Percentiles rank a stretch among this genome's conserved stretches.
phyloP scores from a whole-genome alignment of 352 stramenopile species.

The Phytophthora nicotianae region DNA sequence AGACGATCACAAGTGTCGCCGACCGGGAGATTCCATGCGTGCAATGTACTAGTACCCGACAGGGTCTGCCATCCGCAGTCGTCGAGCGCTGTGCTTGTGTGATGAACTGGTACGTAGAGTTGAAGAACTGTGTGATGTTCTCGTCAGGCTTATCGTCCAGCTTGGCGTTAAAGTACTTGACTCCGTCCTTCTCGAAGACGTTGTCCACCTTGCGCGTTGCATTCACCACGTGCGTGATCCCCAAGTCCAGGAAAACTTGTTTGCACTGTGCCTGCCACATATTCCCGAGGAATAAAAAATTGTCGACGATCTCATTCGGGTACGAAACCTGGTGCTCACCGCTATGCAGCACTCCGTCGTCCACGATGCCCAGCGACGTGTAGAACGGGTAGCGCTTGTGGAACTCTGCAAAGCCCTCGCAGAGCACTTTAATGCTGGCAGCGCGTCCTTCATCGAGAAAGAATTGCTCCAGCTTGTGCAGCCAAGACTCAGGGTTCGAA shows the following conservation, averaged over 20 bases:
- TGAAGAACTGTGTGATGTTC: conserved; percentile 55
- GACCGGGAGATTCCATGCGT: conserved; percentile 78
- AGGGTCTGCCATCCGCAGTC: conserved; percentile 18
- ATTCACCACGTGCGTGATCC: conserved; percentile 80
- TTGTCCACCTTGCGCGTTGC: conserved; percentile 64
- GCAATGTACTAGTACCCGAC: conserved; percentile 72
- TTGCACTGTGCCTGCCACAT: conserved; percentile 72
- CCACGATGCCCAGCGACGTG: conserved; percentile 38
- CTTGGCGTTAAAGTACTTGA: conserved; percentile 71
- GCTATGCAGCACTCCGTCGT: conserved; percentile 32
- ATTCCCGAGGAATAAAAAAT: conserved; percentile 75
- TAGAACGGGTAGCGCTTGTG: conserved; percentile 69
- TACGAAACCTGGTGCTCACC: conserved; percentile 56
- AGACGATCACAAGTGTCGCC: conserved; percentile 70
- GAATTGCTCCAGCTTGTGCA: conserved; percentile 44
- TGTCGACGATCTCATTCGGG: conserved; percentile 71
- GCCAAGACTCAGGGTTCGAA: conserved; percentile 34
- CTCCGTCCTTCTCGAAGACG: conserved; percentile 46
- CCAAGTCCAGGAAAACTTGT: conserved; percentile 57
- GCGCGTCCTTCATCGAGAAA: conserved; percentile 54
- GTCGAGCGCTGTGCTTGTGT: conserved; percentile 23
- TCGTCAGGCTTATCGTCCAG: conserved; percentile 48
- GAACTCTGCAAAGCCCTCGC: conserved; percentile 50
- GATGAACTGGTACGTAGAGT: conserved; percentile 58
- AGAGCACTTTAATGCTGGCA: conserved; percentile 48